Percentiles rank a stretch among this genome's conserved stretches.
Conservation (phyloP, 495 filamentous ascomycete species). For the Penicillium bovifimosum region DNA sequence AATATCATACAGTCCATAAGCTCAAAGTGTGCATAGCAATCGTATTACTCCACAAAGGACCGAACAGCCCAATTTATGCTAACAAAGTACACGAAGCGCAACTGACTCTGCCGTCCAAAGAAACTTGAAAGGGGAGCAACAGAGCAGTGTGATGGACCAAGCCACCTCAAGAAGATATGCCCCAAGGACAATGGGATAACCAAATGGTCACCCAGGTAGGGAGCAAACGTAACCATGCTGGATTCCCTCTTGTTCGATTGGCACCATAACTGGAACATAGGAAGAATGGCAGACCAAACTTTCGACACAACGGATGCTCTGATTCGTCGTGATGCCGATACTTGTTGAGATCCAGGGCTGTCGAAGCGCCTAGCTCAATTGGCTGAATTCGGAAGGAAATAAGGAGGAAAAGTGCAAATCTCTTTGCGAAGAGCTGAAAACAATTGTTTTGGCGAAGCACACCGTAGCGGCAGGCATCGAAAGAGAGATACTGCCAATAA, state of each 20-base stretch:
- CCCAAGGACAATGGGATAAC: not conserved
- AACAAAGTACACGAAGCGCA: conserved; percentile 14
- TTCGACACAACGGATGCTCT: conserved; percentile 14
- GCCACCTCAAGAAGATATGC: not conserved
- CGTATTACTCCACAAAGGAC: conserved; percentile 10
- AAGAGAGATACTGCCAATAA: conserved; percentile 34
- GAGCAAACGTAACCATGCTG: not conserved
- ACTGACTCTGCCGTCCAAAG: not conserved
- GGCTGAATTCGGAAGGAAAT: conserved; percentile 4
- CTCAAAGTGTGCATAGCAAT: conserved; percentile 14
- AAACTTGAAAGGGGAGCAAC: not conserved
- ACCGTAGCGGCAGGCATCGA: conserved; percentile 34
- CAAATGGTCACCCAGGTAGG: not conserved
- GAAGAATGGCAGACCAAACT: conserved; percentile 16
- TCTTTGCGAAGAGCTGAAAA: conserved; percentile 33
- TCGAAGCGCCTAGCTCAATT: conserved; percentile 7
- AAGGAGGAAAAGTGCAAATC: conserved; percentile 18
- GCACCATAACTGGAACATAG: not conserved
- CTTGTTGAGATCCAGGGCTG: conserved; percentile 17
- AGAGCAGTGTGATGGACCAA: not conserved
- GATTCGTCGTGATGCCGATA: conserved; percentile 16
- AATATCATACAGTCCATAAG: not conserved
- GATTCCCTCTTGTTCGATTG: not conserved
- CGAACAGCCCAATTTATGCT: conserved; percentile 15
- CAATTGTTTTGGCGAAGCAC: conserved; percentile 27